Percentiles rank a stretch among this genome's conserved stretches.
Evolutionary conservation across 176 grass and related monocot species (phyloP).

Genomic region (Guadua angustifolia): DNA sequence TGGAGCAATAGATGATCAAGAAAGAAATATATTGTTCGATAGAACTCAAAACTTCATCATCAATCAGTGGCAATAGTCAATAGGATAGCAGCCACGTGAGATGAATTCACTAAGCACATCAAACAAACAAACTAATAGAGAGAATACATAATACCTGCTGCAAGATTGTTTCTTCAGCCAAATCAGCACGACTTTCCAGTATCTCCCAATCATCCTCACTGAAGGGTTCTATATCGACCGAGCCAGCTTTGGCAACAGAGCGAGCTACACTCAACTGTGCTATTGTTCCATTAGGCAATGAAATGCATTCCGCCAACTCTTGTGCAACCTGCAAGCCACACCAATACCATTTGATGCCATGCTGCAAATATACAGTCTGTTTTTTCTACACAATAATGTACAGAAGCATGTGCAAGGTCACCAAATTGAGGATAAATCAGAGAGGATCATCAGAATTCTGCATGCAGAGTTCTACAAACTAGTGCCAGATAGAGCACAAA

Average conservation of each 20-base stretch:
- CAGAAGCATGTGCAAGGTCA: no score
- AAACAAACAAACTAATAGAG: conserved; percentile 5
- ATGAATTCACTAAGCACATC: not conserved
- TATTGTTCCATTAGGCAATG: conserved; percentile 61
- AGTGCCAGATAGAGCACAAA: no score
- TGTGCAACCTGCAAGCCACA: conserved; percentile 72
- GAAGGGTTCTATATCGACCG: conserved; percentile 77
- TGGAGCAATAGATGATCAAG: not conserved
- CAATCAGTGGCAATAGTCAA: not conserved
- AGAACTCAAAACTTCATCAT: not conserved
- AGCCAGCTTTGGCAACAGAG: conserved; percentile 67
- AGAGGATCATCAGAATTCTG: no score
- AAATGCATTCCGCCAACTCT: conserved; percentile 74
- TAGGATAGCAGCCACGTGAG: not conserved
- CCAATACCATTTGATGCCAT: conserved; percentile 12
- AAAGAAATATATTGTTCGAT: not conserved
- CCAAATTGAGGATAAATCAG: no score
- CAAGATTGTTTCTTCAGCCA: conserved; percentile 90
- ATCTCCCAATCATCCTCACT: conserved; percentile 98
- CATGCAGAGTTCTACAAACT: no score
- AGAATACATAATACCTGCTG: conserved; percentile 61
- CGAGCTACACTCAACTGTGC: conserved; percentile 69
- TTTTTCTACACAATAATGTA: conserved; percentile 10
- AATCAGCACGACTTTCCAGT: conserved; percentile 77
- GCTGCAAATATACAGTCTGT: conserved; percentile 2